Percentiles rank a stretch among this genome's conserved stretches.
These are phyloP conservation scores for Phylloporus sp. DNA, from an alignment of 768 basidiomycete species.

Conservation along the genomic window DNA sequence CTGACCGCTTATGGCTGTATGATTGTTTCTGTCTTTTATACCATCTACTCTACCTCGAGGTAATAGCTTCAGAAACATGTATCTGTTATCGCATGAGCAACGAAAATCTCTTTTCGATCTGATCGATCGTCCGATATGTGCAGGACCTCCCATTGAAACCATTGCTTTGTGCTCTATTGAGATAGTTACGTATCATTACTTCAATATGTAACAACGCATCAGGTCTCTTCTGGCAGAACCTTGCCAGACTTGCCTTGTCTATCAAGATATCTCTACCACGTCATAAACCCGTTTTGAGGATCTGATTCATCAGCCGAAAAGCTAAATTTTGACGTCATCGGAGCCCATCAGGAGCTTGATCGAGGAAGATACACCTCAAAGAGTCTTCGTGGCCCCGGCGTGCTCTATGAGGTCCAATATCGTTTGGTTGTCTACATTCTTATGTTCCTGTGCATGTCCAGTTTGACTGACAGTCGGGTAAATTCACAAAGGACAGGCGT, in stretches of 20 bases:
- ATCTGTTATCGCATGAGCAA: constrained; percentile 23
- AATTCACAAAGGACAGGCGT: no score
- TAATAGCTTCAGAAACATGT: constrained; percentile 29
- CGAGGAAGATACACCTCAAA: no score
- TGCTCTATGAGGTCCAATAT: no score
- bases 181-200: constrained; percentile 1
- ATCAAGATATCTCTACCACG: constrained; percentile 4
- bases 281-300: not conserved
- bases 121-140: not conserved
- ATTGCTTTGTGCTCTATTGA: not conserved
- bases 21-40: constrained; percentile 20
- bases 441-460: no score
- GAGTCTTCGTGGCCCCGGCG: no score
- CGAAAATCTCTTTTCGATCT: constrained; percentile 3
- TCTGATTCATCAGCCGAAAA: constrained; percentile 3
- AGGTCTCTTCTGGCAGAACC: not conserved
- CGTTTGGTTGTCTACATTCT: no score
- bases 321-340: not conserved
- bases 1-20: constrained; percentile 22
- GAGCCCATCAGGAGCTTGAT: not conserved
- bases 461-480: no score
- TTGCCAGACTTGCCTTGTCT: not conserved
- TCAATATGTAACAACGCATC: not conserved
- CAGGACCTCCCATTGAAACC: not conserved
- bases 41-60: constrained; percentile 26